Base-by-base conservation (phyloP, 2,329 filamentous ascomycete species). In the Sporothrix humicola region DNA sequence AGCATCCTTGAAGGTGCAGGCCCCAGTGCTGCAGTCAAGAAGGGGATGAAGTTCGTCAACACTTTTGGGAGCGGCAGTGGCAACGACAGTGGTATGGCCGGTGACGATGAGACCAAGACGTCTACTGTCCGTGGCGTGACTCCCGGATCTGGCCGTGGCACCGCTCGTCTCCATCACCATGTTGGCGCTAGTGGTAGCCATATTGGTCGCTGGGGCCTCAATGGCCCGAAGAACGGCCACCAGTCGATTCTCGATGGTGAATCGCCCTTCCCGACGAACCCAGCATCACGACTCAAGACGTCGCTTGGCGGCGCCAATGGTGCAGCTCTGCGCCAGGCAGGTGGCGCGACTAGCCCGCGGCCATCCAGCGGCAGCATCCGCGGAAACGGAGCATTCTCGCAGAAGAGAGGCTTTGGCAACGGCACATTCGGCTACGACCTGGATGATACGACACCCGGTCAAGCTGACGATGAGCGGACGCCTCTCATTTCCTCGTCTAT, bases 41-140 rank as follows among this genome's bases (percentile, higher is more conserved):
- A 93, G 84, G 97, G 92, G 82, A 98, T 97, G 94, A 98, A 98
- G 79, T 98, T 98, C 79, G 92, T 93, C 73, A 95, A 93, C 81
- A 90, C 92, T 0, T 95, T 93, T 81, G 93, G 93, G 81, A 77
- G 74, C 71, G 90, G 85, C 76, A 90, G 87, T 76, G 89, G 83
- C 54, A 86, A 82, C 65, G 87, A 88, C 48, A 84, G 81, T 73
- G 76, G 83, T 23, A 87, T 90, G 69, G 90, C 87, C 63, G 90
- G 87, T 68, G 91, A 94, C 20, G 89, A 91, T 73, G 90, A 91
- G 71, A 91, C 91, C 70, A 88, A 88, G 76, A 89, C 90, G 72
- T 56, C 73, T 3, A 88, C 86, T 26, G 85, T 86, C 17, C 86
- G 90, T 73, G 90, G 88, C 78, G 88, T 85, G 74, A 84, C 85